Conservation (phyloP, 495 filamentous ascomycete species). For the Neurospora sp. region DNA sequence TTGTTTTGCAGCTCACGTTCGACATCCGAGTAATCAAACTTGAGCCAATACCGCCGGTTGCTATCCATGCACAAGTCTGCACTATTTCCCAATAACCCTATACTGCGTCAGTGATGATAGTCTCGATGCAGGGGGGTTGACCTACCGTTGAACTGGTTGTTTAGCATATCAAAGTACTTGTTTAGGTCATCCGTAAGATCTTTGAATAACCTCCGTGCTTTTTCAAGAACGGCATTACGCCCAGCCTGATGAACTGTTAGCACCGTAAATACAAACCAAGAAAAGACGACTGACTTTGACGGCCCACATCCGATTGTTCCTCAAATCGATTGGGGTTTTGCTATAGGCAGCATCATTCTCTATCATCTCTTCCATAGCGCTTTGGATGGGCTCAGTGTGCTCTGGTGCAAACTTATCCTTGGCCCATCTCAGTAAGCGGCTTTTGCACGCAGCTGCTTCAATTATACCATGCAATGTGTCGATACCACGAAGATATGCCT, state of each 20-base stretch:
- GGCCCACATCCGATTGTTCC: constrained; percentile 89
- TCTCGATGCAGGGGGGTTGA: constrained; percentile 33
- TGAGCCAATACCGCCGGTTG: constrained; percentile 70
- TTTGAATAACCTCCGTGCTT: constrained; percentile 78
- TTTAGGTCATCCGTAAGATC: constrained; percentile 70
- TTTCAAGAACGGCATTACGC: constrained; percentile 77
- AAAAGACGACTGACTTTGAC: constrained; percentile 50
- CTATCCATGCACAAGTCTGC: constrained; percentile 63
- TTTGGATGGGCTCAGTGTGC: constrained; percentile 47
- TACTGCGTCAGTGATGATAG: background rate
- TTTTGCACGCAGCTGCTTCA: constrained; percentile 48
- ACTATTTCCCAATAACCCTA: constrained; percentile 5
- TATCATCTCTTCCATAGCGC: constrained; percentile 58
- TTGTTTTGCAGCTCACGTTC: constrained; percentile 55
- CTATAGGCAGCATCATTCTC: constrained; percentile 75
- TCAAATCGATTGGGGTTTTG: constrained; percentile 70
- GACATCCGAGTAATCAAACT: constrained; percentile 52
- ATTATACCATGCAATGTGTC: constrained; percentile 59
- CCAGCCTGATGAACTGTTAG: constrained; percentile 46
- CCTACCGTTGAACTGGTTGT: constrained; percentile 31
- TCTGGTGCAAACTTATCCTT: constrained; percentile 56
- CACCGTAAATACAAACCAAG: background rate
- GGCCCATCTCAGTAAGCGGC: constrained; percentile 49
- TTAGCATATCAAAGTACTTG: constrained; percentile 56
- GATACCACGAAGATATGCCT: constrained; percentile 60